These are phyloP conservation scores for Colletotrichum tropicicola DNA, from an alignment of 2,329 filamentous ascomycete genomes.

Conservation along the genomic window DNA sequence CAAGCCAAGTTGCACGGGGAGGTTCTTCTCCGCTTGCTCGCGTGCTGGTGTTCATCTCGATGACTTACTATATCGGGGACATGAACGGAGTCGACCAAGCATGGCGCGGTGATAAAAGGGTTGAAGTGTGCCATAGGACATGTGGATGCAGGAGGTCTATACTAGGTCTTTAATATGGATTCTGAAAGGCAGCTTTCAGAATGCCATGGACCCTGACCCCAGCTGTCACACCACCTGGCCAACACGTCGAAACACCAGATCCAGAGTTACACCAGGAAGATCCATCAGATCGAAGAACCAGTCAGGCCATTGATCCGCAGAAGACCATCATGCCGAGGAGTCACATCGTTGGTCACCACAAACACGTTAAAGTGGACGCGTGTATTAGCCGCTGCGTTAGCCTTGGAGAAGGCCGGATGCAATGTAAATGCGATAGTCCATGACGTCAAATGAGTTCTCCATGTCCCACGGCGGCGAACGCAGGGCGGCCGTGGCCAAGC, in stretches of 20 bases:
- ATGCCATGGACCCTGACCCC: background rate
- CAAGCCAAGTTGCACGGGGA: no score
- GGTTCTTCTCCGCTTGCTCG: no score
- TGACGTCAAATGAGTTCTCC: background rate
- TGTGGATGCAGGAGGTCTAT: constrained; percentile 1
- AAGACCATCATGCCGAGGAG: background rate
- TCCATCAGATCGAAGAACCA: constrained; percentile 18
- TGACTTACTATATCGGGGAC: constrained; percentile 2
- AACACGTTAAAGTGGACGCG: background rate
- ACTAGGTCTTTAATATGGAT: constrained; percentile 3
- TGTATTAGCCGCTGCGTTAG: background rate
- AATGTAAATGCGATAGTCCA: background rate
- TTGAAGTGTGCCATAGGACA: background rate
- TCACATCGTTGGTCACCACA: background rate
- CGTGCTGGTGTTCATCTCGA: background rate
- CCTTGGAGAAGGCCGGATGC: background rate
- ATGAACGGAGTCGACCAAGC: background rate
- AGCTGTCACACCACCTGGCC: constrained; percentile 19
- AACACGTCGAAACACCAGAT: constrained; percentile 23
- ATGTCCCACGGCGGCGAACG: background rate
- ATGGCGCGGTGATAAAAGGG: background rate
- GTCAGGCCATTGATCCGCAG: background rate
- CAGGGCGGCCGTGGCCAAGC: constrained; percentile 1
- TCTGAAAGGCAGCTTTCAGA: background rate
- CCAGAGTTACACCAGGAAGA: constrained; percentile 26